A percentile compares a stretch with the other conserved stretches of the same genome.
These are phyloP conservation scores for Boletus rubropictus DNA, from an alignment of 768 basidiomycete species.

Conservation along the genomic window DNA sequence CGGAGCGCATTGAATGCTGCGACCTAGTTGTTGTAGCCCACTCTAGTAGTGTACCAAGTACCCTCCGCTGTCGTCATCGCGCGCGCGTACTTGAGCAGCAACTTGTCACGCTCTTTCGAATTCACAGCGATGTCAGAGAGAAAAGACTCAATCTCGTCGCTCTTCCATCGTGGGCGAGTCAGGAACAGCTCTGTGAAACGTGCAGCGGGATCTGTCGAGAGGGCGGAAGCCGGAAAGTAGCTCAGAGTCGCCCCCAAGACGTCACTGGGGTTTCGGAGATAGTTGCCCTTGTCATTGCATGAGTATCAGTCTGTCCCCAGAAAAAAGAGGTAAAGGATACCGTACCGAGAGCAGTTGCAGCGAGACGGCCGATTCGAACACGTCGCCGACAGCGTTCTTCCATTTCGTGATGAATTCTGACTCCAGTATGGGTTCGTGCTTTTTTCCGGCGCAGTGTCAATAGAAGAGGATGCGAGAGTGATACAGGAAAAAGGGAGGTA, in stretches of 20 bases:
- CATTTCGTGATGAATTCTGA: conserved; percentile 59
- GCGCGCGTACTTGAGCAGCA: conserved; percentile 82
- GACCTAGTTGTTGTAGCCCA: conserved; percentile 47
- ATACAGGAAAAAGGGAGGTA: conserved; percentile 20
- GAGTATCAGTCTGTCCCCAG: neutral
- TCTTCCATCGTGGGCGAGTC: conserved; percentile 68
- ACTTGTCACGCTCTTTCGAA: conserved; percentile 79
- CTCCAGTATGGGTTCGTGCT: conserved; percentile 58
- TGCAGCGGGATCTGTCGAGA: conserved; percentile 71
- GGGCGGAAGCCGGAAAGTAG: conserved; percentile 70
- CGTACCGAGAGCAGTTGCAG: conserved; percentile 64
- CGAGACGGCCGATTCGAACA: conserved; percentile 58
- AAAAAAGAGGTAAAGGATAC: neutral
- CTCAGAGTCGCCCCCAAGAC: conserved; percentile 39
- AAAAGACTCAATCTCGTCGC: conserved; percentile 77
- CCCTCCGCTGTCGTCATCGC: conserved; percentile 64
- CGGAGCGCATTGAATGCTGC: neutral
- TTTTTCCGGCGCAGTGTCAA: neutral
- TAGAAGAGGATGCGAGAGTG: neutral
- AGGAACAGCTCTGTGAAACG: conserved; percentile 89
- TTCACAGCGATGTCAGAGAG: conserved; percentile 78
- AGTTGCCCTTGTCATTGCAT: conserved; percentile 65
- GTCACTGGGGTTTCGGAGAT: conserved; percentile 43
- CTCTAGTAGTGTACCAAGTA: conserved; percentile 69
- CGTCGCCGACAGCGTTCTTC: conserved; percentile 72